Base-by-base conservation (phyloP, 2,329 filamentous ascomycete species). In the Botrytis pseudocinerea region DNA sequence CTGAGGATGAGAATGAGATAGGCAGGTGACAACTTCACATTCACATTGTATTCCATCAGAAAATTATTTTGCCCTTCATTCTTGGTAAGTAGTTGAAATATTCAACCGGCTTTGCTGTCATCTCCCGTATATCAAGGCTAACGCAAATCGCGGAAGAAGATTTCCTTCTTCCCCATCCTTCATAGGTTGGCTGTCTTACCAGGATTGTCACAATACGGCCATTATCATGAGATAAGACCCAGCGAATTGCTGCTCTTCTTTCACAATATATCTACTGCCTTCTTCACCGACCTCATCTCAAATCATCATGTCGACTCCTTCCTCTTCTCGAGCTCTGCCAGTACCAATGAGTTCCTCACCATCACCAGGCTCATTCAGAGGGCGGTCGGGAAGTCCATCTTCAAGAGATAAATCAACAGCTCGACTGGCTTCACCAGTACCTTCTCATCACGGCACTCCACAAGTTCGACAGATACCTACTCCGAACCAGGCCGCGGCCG, bases 381-480 rank as follows among this genome's bases (percentile, higher is more conserved):
- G 70, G 35, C 80, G 82, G 57, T 85, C 87, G 20, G 80, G 83
- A 35, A 76, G 79, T 76, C 78, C 78, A 46, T 77, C 75, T 22
- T 73, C 73, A 20, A 87, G 89, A 81, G 87, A 87, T 69, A 85
- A 89, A 75, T 84, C 87, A 65, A 91, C 87, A 69, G 89, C 89
- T 73, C 86, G 89, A 75, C 85, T 91, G 70, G 88, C 88, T 63
- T 88, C 87, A 42, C 89, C 88, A 46, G 83, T 89, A 32, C 84
- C 85, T 44, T 82, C 83, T 63, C 81, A 82, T 68, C 81, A 80
- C 65, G 85, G 83, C 75, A 85, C 86, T 54, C 83, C 88, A 65
- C 82, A 83, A 38, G 81, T 86, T 44, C 84, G 83, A 73, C 85
- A 87, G 74, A 84, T 86, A 74, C 85, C 86, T 25, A 84, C 84